Percentiles rank a stretch among this genome's conserved stretches.
phyloP scores from a whole-genome alignment of 345 rosid genomes.

The Euclidium syriacum region DNA sequence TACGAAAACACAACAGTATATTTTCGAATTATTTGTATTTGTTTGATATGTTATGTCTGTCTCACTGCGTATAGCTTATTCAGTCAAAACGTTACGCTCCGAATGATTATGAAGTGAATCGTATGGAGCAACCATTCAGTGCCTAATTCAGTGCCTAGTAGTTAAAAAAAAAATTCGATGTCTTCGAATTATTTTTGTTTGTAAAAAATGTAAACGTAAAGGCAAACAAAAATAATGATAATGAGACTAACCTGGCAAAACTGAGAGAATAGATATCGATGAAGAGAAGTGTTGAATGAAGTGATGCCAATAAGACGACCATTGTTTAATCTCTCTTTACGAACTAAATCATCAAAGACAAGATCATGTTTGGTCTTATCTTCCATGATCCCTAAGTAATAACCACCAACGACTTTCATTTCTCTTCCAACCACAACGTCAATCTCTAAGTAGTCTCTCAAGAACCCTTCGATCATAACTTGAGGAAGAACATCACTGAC shows the following conservation, averaged over 20 bases:
- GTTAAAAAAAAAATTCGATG: too few species aligned
- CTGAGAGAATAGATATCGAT: slow-evolving; percentile 38
- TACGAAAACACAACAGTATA: too few species aligned
- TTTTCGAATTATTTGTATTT: too few species aligned
- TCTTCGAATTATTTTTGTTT: too few species aligned
- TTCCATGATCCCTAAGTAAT: slow-evolving; percentile 64
- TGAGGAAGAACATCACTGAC: slow-evolving; percentile 53
- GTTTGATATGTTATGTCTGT: too few species aligned
- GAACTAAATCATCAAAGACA: slow-evolving; percentile 30
- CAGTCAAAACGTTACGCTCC: too few species aligned
- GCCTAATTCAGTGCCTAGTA: too few species aligned
- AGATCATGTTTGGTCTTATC: slow-evolving; percentile 24
- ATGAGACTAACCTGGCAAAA: slow-evolving; percentile 42
- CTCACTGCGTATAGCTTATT: too few species aligned
- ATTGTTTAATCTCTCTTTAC: slow-evolving; percentile 10
- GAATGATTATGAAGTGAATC: too few species aligned
- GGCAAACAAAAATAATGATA: not conserved
- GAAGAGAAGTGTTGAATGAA: slow-evolving; percentile 37
- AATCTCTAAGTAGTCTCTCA: slow-evolving; percentile 57
- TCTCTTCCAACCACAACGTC: slow-evolving; percentile 61
- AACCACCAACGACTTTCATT: slow-evolving; percentile 49
- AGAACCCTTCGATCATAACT: slow-evolving; percentile 70
- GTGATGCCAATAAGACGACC: slow-evolving; percentile 43
- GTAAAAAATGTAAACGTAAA: not conserved
- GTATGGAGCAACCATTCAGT: too few species aligned